These are phyloP conservation scores for Gleditsia sinensis DNA, from an alignment of 306 rosid species.

Conservation along the genomic window DNA sequence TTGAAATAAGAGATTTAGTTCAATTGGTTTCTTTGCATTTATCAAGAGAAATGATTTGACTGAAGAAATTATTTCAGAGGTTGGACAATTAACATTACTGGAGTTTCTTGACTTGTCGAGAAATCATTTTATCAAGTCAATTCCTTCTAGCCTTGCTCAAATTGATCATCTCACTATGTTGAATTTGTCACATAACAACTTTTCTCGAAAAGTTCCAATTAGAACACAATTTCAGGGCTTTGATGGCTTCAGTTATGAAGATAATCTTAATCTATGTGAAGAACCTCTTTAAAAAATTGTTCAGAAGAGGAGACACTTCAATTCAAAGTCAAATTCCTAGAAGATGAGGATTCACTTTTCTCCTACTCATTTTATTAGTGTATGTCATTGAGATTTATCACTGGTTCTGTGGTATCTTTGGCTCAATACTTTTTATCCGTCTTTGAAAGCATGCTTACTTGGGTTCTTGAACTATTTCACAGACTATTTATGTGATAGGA, in stretches of 20 bases:
- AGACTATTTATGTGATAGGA: not conserved
- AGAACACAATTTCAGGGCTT: no score
- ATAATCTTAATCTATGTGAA: slow-evolving; percentile 29
- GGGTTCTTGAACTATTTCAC: not conserved
- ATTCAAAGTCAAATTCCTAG: not conserved
- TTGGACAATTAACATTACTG: slow-evolving; percentile 3
- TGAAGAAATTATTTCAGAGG: not conserved
- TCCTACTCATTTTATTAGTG: not conserved
- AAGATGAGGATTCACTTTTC: not conserved
- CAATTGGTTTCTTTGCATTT: slow-evolving; percentile 23
- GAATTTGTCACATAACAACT: no score
- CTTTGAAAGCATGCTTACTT: slow-evolving; percentile 22
- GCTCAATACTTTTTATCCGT: not conserved
- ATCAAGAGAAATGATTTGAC: slow-evolving; percentile 33
- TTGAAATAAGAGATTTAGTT: not conserved
- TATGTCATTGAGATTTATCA: not conserved
- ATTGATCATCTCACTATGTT: not conserved
- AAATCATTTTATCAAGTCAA: not conserved
- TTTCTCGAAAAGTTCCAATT: no score
- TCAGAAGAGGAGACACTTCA: not conserved
- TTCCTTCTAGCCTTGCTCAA: slow-evolving; percentile 14
- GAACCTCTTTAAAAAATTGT: not conserved
- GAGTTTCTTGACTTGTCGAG: slow-evolving; percentile 32
- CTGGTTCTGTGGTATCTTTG: not conserved
- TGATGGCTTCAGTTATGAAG: no score